Evolutionary conservation across 306 rosid genomes (phyloP), one percentile per base, ranked within the genome.

Genomic region (Prunus mume): DNA sequence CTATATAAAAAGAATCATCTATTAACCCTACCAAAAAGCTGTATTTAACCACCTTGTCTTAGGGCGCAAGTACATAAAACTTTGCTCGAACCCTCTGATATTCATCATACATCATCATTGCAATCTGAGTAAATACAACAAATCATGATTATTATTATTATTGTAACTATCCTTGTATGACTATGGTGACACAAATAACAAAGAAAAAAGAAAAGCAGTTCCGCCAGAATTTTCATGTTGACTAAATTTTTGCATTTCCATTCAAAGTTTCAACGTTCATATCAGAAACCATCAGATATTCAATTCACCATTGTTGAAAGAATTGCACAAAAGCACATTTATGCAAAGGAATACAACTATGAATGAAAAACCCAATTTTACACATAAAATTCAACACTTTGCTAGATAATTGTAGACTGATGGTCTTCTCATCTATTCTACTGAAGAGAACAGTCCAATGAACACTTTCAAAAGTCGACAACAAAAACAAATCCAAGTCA

Each of bases 71-170:
- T 81, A 86, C 89, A 83, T 81, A 64, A 78, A 86, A 81, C 89
- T 79, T 86, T 72, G 87, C 97, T 74, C 45, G 90, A 90, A 82
- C 89, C 90, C 84, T 85, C 87, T 74, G 87, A 87, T 80, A 89
- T 83, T 88, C 98, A 94, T 92, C 97, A 90, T 86, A 91, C 96
- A 93, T 93, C 96, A 91, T 91, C 97, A 85, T 89, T 91, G 96
- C 93, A 89, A 88, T 85, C 97, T 91, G 97, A 82, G 89, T 75
- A 85, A 84, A 92, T 93, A 87, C 82, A 91, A 86, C 83, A 87
- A 88, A 93, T 80, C 90, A 86, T 90, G 76, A 88, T 87, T 87
- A 85, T 73, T 73, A 27, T n/a, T 43, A 28, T 15, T 58, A 57
- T 34, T 34, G 41, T 38, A 38, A 38, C 55, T 56, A 8, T 76